Conservation (phyloP, 768 basidiomycete species). For the Amanita polypyramis region DNA sequence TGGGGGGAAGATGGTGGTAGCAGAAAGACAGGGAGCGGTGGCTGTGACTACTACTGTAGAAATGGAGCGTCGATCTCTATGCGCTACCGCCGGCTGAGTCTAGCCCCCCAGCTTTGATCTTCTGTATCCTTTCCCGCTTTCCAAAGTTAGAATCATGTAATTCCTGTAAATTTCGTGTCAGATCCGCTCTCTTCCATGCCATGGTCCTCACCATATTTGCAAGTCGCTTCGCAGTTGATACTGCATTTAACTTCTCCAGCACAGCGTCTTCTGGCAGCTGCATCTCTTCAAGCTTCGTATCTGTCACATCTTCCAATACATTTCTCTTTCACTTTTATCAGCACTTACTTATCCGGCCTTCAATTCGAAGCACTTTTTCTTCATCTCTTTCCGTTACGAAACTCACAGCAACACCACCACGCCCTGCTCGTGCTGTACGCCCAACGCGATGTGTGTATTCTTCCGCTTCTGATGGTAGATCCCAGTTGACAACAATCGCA, state of each 20-base stretch:
- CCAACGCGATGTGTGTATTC: conserved; percentile 97
- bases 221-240: conserved; percentile 87
- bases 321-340: background rate
- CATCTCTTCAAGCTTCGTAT: conserved; percentile 69
- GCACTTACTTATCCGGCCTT: conserved; percentile 73
- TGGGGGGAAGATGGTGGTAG: conserved; percentile 10
- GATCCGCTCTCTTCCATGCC: background rate
- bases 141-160: conserved; percentile 87
- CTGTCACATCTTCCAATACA: conserved; percentile 24
- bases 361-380: conserved; percentile 71
- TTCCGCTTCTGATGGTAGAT: conserved; percentile 80
- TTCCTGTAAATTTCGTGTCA: conserved; percentile 36
- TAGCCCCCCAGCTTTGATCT: conserved; percentile 36
- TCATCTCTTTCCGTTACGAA: conserved; percentile 94
- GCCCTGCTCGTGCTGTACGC: conserved; percentile 83
- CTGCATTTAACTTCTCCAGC: conserved; percentile 73
- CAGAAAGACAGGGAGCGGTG: conserved; percentile 1
- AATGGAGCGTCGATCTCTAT: background rate
- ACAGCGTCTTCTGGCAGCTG: conserved; percentile 70
- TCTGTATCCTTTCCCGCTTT: conserved; percentile 75
- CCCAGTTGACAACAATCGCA: conserved; percentile 96
- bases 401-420: conserved; percentile 83
- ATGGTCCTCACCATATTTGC: conserved; percentile 80
- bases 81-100: background rate
- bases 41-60: background rate